phyloP scores from a whole-genome alignment of 306 rosid species.

The Fragaria iinumae region DNA sequence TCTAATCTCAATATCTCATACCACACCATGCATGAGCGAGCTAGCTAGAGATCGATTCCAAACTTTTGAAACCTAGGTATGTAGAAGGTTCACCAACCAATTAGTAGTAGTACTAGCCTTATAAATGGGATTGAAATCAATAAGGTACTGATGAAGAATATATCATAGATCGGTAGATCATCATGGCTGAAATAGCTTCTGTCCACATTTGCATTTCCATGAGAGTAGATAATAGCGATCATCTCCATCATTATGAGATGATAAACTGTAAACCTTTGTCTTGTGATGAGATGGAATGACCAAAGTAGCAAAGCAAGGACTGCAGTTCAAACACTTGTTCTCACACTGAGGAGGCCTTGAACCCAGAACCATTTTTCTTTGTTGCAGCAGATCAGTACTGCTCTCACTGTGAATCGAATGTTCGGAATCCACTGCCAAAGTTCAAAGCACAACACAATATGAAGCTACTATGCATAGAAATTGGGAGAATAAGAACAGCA shows the following conservation, averaged over 20 bases:
- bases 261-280: slow-evolving; percentile 21
- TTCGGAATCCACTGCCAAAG: slow-evolving; percentile 30
- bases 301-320: slow-evolving; percentile 76
- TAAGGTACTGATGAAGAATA: background rate
- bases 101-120: background rate
- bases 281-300: slow-evolving; percentile 67
- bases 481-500: background rate
- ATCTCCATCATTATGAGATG: slow-evolving; percentile 50
- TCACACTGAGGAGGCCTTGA: slow-evolving; percentile 82
- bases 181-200: slow-evolving; percentile 72
- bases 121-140: background rate
- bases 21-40: background rate
- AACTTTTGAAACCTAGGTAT: background rate
- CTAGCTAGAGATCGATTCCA: background rate
- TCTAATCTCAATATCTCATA: background rate
- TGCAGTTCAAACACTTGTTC: slow-evolving; percentile 76
- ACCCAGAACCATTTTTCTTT: slow-evolving; percentile 55
- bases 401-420: slow-evolving; percentile 9
- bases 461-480: background rate
- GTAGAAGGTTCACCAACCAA: background rate
- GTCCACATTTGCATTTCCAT: slow-evolving; percentile 89
- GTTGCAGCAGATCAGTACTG: slow-evolving; percentile 9
- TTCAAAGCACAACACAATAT: slow-evolving; percentile 4
- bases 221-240: slow-evolving; percentile 72
- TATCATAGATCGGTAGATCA: background rate